Evolutionary conservation across 2,329 filamentous ascomycete species (phyloP), one percentile per base, ranked within the genome.

Genomic region (Phyllosticta citrichinensis): DNA sequence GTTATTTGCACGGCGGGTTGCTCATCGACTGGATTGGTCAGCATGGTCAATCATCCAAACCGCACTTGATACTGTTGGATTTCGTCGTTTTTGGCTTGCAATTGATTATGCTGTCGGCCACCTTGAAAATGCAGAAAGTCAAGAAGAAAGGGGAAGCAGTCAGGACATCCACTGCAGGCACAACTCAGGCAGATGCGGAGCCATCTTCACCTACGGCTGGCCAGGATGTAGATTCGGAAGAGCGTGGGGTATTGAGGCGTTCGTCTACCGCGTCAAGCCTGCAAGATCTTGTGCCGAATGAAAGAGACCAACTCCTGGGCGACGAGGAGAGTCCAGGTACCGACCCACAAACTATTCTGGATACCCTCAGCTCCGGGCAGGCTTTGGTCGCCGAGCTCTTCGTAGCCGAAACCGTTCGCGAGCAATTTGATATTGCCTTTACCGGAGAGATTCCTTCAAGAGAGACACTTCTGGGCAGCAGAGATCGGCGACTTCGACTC

Each of bases 11-110:
- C 67, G 84, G 84, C 5, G 83, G 84, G 2, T 65, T 86, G 56
- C 77, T 84, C 65, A 83, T 87, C 67, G 84, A 87, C 70, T 86
- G 87, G 67, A 81, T 87, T 58, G 84, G 84, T 17, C 82, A 86
- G 69, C 76, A 80, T 65, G 81, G 79, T 2, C 82, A 83, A 2
- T 77, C 80, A 2, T 79, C 81, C 58, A 81, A 80, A 67, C 69
- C 79, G 55, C 76, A 78, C 64, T 74, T 87, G 12, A 66, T 82
- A 4, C 66, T 74, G 3, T 72, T 85, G 63, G 84, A 87, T 67
- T 52, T 81, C 9, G 69, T 83, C 40, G 74, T 85, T 11, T 65
- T 85, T 63, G 63, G 76, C 5, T 69, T 87, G 64, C 83, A 87
- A 72, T 64, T 85, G 6, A 67, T 83, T 51, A 82, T 84, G 74